Conservation (phyloP, 345 rosid genomes). For the Eucalyptus marginata region DNA sequence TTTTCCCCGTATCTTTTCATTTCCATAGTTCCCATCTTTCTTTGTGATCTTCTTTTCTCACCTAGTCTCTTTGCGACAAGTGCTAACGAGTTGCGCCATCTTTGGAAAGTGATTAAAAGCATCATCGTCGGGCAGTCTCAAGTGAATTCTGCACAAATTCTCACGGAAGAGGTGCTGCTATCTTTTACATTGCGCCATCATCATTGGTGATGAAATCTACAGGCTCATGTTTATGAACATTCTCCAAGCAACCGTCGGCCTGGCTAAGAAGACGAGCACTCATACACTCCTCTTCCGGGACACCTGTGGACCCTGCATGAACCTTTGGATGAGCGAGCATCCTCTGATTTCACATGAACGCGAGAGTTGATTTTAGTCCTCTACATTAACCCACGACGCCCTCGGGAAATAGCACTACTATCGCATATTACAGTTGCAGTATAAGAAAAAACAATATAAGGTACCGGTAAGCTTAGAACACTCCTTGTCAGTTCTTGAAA, state of each 20-base stretch:
- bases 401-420: background rate
- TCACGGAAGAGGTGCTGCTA: background rate
- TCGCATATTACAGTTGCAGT: background rate
- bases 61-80: background rate
- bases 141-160: background rate
- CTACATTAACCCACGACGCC: background rate
- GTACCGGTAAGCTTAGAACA: background rate
- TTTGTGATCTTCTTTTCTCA: background rate
- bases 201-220: background rate
- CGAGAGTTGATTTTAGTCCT: background rate
- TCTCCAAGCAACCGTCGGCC: slow-evolving; percentile 8
- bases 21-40: background rate
- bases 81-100: background rate
- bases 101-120: background rate
- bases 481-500: background rate
- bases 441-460: background rate
- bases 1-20: too few relatives aligned
- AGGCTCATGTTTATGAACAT: background rate
- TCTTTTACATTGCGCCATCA: background rate
- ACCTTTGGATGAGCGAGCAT: background rate
- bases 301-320: background rate
- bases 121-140: background rate
- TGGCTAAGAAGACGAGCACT: slow-evolving; percentile 15
- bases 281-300: background rate
- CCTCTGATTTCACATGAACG: background rate